Percentiles rank a stretch among this genome's conserved stretches.
phyloP scores from a whole-genome alignment of 2,329 filamentous ascomycete species.

The Exserohilum rostratum region DNA sequence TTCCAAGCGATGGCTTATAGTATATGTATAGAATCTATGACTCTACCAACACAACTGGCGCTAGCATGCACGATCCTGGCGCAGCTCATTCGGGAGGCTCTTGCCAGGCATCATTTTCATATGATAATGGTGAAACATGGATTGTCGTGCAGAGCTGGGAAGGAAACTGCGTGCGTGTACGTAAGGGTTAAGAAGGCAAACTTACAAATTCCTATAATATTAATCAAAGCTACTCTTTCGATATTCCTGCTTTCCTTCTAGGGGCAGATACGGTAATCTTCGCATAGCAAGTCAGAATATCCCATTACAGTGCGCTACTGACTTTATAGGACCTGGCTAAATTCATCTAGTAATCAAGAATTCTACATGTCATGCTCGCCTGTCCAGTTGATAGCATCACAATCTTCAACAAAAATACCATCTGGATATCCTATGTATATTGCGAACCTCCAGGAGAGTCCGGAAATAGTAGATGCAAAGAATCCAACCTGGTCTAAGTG shows the following conservation, averaged over 20 bases:
- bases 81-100: conserved; percentile 50
- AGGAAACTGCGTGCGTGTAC: conserved; percentile 51
- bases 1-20: background rate
- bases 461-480: background rate
- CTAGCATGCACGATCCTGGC: conserved; percentile 7
- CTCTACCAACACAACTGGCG: conserved; percentile 6
- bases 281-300: conserved; percentile 38
- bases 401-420: background rate
- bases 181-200: conserved; percentile 9
- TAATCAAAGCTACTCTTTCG: conserved; percentile 51
- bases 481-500: conserved; percentile 4
- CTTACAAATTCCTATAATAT: conserved; percentile 30
- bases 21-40: conserved; percentile 1
- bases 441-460: conserved; percentile 4
- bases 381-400: conserved; percentile 29
- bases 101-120: conserved; percentile 52
- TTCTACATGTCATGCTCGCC: conserved; percentile 53
- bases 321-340: conserved; percentile 13
- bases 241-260: conserved; percentile 48
- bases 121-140: conserved; percentile 50
- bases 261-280: conserved; percentile 46
- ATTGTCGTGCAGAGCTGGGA: conserved; percentile 50
- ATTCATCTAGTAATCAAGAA: conserved; percentile 53
- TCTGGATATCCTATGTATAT: conserved; percentile 10
- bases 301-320: background rate